Conservation (phyloP, 768 basidiomycete species). For the Pholiota microspora region DNA sequence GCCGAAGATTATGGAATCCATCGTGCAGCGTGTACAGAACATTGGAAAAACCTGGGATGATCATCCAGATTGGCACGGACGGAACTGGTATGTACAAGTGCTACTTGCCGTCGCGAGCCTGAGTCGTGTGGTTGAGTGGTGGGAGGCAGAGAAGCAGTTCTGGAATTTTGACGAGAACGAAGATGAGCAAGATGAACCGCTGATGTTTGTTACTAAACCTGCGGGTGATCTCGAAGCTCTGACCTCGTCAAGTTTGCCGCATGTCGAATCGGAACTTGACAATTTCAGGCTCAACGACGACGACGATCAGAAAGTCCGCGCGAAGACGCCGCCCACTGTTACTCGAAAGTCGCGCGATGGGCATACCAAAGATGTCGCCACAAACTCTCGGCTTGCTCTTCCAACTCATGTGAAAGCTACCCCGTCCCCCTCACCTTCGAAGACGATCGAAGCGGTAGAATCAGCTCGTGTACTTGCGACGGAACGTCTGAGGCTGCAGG, state of each 20-base stretch:
- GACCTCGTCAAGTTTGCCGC: conserved; percentile 29
- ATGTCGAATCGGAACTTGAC: conserved; percentile 41
- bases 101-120: conserved; percentile 94
- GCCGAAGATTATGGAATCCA: conserved; percentile 79
- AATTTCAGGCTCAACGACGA: conserved; percentile 49
- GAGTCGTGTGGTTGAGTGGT: conserved; percentile 97
- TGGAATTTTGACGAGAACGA: conserved; percentile 98
- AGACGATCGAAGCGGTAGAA: conserved; percentile 58
- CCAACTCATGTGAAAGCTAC: conserved; percentile 34
- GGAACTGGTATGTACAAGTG: conserved; percentile 98
- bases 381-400: conserved; percentile 29
- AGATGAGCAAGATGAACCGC: conserved; percentile 85
- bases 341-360: conserved; percentile 61
- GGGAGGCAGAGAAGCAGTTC: conserved; percentile 99
- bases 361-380: conserved; percentile 44
- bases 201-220: conserved; percentile 93
- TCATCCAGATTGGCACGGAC: conserved; percentile 95
- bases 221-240: conserved; percentile 51
- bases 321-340: conserved; percentile 42
- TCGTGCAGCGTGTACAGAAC: conserved; percentile 87
- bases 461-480: conserved; percentile 85
- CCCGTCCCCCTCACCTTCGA: conserved; percentile 31
- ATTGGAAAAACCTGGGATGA: conserved; percentile 97
- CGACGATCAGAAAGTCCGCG: conserved; percentile 50
- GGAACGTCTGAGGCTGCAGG: conserved; percentile 84